A percentile compares a stretch with the other conserved stretches of the same genome.
Evolutionary conservation across 805 yeast species (phyloP).

Genomic region (Torulaspora quercuum): DNA sequence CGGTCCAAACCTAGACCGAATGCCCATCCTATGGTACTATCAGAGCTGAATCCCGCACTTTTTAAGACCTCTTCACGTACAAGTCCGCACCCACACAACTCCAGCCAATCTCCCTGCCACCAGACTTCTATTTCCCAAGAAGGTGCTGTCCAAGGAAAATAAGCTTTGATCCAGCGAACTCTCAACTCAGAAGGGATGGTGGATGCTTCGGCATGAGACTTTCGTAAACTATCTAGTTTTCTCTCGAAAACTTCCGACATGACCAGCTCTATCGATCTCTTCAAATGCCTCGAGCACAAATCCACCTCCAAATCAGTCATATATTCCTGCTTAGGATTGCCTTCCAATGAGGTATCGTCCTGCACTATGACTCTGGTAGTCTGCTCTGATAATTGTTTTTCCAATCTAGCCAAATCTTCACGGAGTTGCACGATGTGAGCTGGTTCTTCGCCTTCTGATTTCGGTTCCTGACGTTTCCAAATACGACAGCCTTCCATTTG

Average conservation of each 20-base stretch:
- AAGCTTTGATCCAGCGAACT: conserved; percentile 92
- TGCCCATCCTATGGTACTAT: conserved; percentile 86
- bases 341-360: conserved; percentile 57
- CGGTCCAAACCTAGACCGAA: conserved; percentile 95
- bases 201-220: conserved; percentile 57
- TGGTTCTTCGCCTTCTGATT: conserved; percentile 21
- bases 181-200: conserved; percentile 57
- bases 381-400: conserved; percentile 40
- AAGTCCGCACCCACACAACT: conserved; percentile 93
- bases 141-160: conserved; percentile 98
- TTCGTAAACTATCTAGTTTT: conserved; percentile 29
- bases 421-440: conserved; percentile 45
- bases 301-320: conserved; percentile 69
- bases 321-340: conserved; percentile 77
- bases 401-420: conserved; percentile 60
- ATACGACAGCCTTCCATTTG: conserved; percentile 95
- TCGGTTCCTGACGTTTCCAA: conserved; percentile 58
- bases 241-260: conserved; percentile 75
- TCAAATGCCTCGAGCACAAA: conserved; percentile 71
- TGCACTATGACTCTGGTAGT: conserved; percentile 62
- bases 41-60: conserved; percentile 59
- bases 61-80: conserved; percentile 74
- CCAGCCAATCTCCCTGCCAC: conserved; percentile 99
- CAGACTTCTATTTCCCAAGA: conserved; percentile 98
- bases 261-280: conserved; percentile 77